Evolutionary conservation across 2,329 filamentous ascomycete species (phyloP), one percentile per base, ranked within the genome.

Genomic region (Alternaria consortialis): DNA sequence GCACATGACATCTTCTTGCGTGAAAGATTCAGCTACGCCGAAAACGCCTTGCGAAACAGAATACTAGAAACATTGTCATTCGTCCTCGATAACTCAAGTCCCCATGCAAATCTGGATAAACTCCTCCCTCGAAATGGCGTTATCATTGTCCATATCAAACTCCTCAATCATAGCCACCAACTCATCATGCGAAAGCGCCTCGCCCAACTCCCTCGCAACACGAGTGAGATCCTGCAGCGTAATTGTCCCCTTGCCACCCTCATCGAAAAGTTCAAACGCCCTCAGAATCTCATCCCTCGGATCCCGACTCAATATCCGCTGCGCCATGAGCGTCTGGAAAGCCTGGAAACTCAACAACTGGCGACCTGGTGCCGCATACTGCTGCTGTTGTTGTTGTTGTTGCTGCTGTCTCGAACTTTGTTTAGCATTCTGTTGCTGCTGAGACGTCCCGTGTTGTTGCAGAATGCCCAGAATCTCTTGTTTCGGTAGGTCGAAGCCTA

Each of bases 121-220:
- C 60, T 87, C 87, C 60, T 90, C 87, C 70, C 85, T 77, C 48
- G 83, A 85, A 67, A 90, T 88, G 58, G 85, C 93, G 11, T 94
- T 94, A 70, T 97, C 96, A 1, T 93, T 94, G 75, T 97, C 92
- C 66, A 97, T 85, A 82, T 99, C 95, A 82, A 98, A 96, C 80
- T 98, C 94, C 74, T 97, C 93, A 81, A 99, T 95, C 95, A 99
- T 99, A 66, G 93, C 93, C 70, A 88, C 85, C 63, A 99, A 84
- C 79, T 99, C 95, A 73, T 96, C 91, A 74, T 99, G 94, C 70
- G 95, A 92, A 69, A 99, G 84, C 12, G 92, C 93, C 79, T 98
- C 94, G 7, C 95, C 95, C 66, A 99, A 84, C 78, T 98, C 95
- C 72, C 93, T 87, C 59, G 94, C 93, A 27, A 98, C 92, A 58